A percentile compares a stretch with the other conserved stretches of the same genome.
These are phyloP conservation scores for Anthostomella pinea DNA, from an alignment of 2,329 filamentous ascomycete species.

Conservation along the genomic window DNA sequence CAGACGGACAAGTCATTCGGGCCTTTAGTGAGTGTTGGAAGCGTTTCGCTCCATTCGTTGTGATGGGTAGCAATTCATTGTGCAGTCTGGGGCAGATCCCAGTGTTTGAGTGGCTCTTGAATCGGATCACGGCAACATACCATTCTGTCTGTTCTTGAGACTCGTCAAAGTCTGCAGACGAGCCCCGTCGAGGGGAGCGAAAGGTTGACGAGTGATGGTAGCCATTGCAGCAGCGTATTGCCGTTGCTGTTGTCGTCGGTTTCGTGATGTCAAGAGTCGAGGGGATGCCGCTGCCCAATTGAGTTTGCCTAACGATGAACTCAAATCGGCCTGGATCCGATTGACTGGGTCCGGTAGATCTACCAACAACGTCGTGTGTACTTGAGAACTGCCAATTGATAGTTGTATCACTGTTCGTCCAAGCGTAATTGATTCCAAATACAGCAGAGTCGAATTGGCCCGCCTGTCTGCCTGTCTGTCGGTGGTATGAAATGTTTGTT, in stretches of 20 bases:
- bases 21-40: not conserved
- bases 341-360: too few species aligned
- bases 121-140: slow-evolving; percentile 41
- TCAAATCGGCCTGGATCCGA: too few species aligned
- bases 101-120: not conserved
- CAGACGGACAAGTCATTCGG: not conserved
- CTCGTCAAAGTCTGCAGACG: slow-evolving; percentile 71
- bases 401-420: too few species aligned
- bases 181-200: slow-evolving; percentile 67
- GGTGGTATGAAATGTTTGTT: slow-evolving; percentile 25
- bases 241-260: slow-evolving; percentile 11
- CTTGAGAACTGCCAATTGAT: too few species aligned
- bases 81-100: not conserved
- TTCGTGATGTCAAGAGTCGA: slow-evolving; percentile 5
- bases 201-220: slow-evolving; percentile 64
- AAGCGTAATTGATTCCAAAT: too few species aligned
- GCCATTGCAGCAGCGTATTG: slow-evolving; percentile 44
- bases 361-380: too few species aligned
- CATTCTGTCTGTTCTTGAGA: slow-evolving; percentile 75
- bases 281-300: too few species aligned
- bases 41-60: too few species aligned
- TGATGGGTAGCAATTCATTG: slow-evolving; percentile 3
- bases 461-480: too few species aligned
- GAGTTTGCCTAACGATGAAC: too few species aligned
- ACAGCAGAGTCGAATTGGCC: too few species aligned